Evolutionary conservation across 176 grass and related monocot genomes (phyloP).

Genomic region (Bothriochloa decipiens): DNA sequence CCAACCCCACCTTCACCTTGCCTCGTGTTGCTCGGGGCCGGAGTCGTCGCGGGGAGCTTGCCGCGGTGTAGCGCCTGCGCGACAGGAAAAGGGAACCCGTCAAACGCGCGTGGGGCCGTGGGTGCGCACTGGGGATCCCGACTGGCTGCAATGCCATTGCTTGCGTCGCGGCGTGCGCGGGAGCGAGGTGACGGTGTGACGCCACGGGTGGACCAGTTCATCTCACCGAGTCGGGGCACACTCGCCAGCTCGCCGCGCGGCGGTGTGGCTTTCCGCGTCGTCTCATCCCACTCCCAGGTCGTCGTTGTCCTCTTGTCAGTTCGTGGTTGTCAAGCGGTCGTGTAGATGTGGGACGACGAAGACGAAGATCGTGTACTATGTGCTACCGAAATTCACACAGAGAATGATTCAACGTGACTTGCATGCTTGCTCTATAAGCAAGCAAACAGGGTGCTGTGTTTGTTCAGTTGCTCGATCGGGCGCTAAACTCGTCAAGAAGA

Average conservation of each 20-base stretch:
- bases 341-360: neutral
- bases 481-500: neutral
- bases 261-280: slow-evolving; percentile 5
- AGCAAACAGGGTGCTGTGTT: neutral
- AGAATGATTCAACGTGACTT: slow-evolving; percentile 11
- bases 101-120: slow-evolving; percentile 43
- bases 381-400: slow-evolving; percentile 2
- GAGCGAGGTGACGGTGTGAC: neutral
- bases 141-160: neutral
- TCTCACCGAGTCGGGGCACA: neutral
- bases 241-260: neutral
- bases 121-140: neutral
- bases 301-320: neutral
- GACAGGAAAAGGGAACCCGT: slow-evolving; percentile 20
- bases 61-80: neutral
- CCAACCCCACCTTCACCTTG: neutral
- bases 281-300: neutral
- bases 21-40: neutral
- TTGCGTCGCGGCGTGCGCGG: neutral
- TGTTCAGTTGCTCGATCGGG: neutral
- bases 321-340: slow-evolving; percentile 11
- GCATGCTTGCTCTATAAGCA: neutral
- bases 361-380: neutral
- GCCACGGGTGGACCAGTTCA: slow-evolving; percentile 34
- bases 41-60: no score